These are phyloP conservation scores for Eucalyptus marginata DNA, from an alignment of 345 rosid genomes.

Conservation along the genomic window DNA sequence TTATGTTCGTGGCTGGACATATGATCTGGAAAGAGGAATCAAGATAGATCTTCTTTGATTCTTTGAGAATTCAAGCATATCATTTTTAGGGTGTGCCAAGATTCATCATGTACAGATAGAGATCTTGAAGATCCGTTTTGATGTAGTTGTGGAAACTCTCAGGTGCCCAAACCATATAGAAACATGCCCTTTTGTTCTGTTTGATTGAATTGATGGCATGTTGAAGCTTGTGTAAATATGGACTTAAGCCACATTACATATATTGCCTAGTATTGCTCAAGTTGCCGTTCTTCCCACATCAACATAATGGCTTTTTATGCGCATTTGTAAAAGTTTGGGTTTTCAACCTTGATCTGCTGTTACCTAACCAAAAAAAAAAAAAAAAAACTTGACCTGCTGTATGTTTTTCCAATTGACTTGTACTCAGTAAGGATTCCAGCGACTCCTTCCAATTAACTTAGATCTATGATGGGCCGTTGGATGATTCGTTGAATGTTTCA, in stretches of 20 bases:
- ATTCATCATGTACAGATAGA: background rate
- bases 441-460: background rate
- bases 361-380: no score
- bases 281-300: background rate
- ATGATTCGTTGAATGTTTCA: background rate
- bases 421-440: background rate
- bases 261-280: background rate
- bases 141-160: background rate
- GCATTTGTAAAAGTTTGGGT: background rate
- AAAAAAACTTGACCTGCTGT: background rate
- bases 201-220: background rate
- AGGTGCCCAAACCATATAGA: background rate
- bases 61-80: background rate
- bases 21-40: background rate
- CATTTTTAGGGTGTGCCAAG: background rate
- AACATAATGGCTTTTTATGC: background rate
- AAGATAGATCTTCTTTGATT: background rate
- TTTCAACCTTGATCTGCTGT: background rate
- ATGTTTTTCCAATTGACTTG: background rate
- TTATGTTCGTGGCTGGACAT: background rate
- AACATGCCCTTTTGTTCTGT: background rate
- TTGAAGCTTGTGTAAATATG: background rate
- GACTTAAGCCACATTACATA: background rate
- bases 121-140: background rate
- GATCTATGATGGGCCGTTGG: background rate